Base-by-base conservation (phyloP, 768 basidiomycete species). In the Gymnopilus dilepis region DNA sequence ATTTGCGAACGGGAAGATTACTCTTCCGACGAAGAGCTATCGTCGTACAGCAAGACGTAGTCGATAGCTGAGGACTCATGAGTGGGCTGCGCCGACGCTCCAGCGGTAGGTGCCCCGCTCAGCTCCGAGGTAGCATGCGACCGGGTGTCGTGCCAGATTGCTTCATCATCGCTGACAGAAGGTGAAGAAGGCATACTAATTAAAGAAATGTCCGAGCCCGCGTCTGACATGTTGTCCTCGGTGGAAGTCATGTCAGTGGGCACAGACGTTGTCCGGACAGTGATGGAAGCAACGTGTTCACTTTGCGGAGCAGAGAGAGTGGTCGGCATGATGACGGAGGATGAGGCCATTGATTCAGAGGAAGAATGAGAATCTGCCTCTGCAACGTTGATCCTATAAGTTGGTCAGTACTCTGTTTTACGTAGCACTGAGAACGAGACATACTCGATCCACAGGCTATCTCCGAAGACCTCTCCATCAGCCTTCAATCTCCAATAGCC, bases 361-460 rank as follows among this genome's bases (percentile, higher is more conserved):
- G 83, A 74, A 7, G 73, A 70, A 45, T 71, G 70, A 12, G 68
- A 70, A 24, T 75, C 72, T 30, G 80, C 77, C 67, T 90, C 88
- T 13, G 78, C 78, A n/a, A 93, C 90, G 56, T 80, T 84, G 70
- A 93, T 87, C 60, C 90, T 92, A 58, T 45, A 53, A 26, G 6
- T 60, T 53, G 42, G 52, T 47, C 59, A 45, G 37, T 55, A 21
- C 42, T n/a, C 33, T 42, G 28, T 26, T 21, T 21, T 6, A 9
- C 41, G 24, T 53, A 38, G 47, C 19, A 40, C 45, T 40, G n/a
- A 57, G 42, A 24, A 15, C 28, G 34, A 60, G 2, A 78, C 89
- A 73, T 61, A 92, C 92, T 92, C 90, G 24, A 91, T 84, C 91
- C 92, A 93, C 19, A 94, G 79, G 59, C 83, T 88, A 56, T 88